A percentile compares a stretch with the other conserved stretches of the same genome.
phyloP scores from a whole-genome alignment of 208 protist genomes.

The Acanthamoeba culbertsoni region DNA sequence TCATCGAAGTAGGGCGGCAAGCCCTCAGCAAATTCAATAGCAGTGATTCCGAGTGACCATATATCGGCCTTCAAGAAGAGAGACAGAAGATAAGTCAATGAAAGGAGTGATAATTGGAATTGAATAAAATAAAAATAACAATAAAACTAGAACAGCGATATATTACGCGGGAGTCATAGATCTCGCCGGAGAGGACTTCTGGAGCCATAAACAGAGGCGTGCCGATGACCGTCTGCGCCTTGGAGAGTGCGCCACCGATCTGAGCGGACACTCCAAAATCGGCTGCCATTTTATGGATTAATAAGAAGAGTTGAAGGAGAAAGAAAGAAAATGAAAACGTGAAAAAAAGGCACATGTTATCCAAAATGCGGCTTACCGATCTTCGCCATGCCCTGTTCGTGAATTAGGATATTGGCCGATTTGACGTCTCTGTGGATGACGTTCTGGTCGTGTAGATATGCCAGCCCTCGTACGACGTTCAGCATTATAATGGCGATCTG shows the following conservation, averaged over 20 bases:
- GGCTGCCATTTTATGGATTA: neutral
- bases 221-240: neutral
- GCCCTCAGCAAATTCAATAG: neutral
- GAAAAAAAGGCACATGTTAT: neutral
- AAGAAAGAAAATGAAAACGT: neutral
- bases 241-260: neutral
- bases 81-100: neutral
- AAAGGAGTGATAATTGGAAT: too few species aligned
- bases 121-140: too few species aligned
- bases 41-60: neutral
- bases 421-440: neutral
- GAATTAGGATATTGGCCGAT: neutral
- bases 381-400: neutral
- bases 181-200: neutral
- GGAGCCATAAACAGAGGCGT: constrained; percentile 6
- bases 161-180: neutral
- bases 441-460: neutral
- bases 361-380: neutral
- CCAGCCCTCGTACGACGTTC: neutral
- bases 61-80: neutral
- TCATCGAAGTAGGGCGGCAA: neutral
- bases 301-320: neutral
- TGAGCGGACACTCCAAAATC: neutral
- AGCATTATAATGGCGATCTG: neutral
- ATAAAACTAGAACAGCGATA: neutral